These are phyloP conservation scores for Sordaria brevicollis DNA, from an alignment of 495 filamentous ascomycete genomes.

Conservation along the genomic window DNA sequence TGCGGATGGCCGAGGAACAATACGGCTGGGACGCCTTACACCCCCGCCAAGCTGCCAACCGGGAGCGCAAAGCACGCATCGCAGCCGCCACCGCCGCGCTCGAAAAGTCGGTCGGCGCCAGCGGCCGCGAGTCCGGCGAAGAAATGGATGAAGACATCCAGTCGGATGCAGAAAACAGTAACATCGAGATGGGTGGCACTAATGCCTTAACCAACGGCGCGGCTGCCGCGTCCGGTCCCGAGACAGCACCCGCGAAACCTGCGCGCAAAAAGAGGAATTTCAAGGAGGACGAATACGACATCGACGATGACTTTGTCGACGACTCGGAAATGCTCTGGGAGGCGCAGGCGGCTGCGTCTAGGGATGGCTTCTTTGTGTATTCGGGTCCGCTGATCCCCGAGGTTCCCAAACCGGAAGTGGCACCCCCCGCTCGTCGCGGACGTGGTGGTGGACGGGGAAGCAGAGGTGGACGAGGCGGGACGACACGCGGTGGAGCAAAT, in stretches of 20 bases:
- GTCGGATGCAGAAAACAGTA: conserved; percentile 58
- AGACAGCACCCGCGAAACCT: conserved; percentile 50
- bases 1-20: conserved; percentile 79
- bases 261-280: conserved; percentile 61
- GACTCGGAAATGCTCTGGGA: conserved; percentile 95
- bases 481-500: conserved; percentile 11
- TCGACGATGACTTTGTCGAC: conserved; percentile 94
- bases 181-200: conserved; percentile 48
- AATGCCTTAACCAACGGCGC: background rate
- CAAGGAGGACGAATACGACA: conserved; percentile 94
- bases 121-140: conserved; percentile 60
- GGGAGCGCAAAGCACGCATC: conserved; percentile 66
- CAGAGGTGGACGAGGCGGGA: conserved; percentile 41
- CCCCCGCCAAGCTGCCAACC: conserved; percentile 77
- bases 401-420: conserved; percentile 70
- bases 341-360: conserved; percentile 84
- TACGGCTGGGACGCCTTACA: conserved; percentile 94
- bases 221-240: conserved; percentile 43
- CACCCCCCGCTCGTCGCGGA: conserved; percentile 65
- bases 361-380: conserved; percentile 88
- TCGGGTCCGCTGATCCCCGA: conserved; percentile 76
- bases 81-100: conserved; percentile 74
- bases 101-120: conserved; percentile 65
- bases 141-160: conserved; percentile 61
- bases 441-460: conserved; percentile 50